A percentile compares a stretch with the other conserved stretches of the same genome.
These are phyloP conservation scores for Fraxinus dipetala DNA, from an alignment of 305 asterid genomes.

Conservation along the genomic window DNA sequence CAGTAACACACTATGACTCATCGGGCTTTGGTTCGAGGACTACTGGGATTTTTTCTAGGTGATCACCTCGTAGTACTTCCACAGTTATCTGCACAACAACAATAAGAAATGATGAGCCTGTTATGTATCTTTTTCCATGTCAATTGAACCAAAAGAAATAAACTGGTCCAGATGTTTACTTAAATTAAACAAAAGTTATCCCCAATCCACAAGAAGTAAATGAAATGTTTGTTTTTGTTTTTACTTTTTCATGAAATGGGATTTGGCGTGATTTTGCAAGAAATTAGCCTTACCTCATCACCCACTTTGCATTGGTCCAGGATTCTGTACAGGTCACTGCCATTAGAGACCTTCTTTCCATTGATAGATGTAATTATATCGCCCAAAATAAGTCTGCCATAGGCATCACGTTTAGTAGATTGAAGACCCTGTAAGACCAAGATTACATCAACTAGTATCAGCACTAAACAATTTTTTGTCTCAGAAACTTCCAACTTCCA, in stretches of 20 bases:
- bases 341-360: conserved; percentile 84
- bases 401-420: conserved; percentile 89
- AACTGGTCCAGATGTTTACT: neutral
- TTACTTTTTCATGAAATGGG: neutral
- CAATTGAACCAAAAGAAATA: neutral
- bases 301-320: conserved; percentile 96
- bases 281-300: conserved; percentile 55
- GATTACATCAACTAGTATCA: conserved; percentile 14
- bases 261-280: neutral
- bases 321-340: conserved; percentile 91
- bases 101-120: conserved; percentile 6
- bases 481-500: neutral
- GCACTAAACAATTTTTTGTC: neutral
- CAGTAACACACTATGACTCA: conserved; percentile 44
- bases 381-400: conserved; percentile 83
- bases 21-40: conserved; percentile 85
- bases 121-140: neutral
- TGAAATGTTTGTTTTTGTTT: neutral
- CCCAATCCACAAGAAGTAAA: neutral
- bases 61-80: conserved; percentile 91
- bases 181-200: neutral
- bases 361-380: conserved; percentile 87
- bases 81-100: conserved; percentile 54
- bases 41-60: conserved; percentile 81
- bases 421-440: conserved; percentile 67